These are phyloP conservation scores for Ogataea nakhonphanomensis DNA, from an alignment of 805 yeast species.

Conservation along the genomic window DNA sequence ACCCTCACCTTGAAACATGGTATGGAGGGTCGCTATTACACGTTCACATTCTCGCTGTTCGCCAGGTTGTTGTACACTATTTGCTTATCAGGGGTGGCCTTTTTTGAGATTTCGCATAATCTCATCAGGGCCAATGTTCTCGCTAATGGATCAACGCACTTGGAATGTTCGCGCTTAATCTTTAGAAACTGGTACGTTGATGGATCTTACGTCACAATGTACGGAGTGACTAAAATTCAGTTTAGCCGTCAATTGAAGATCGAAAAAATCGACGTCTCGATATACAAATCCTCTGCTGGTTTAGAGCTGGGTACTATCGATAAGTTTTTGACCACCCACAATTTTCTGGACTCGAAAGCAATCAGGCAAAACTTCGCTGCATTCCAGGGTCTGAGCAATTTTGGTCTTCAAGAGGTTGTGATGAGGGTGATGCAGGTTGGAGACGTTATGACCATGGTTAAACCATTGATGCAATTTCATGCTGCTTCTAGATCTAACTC, in stretches of 20 bases:
- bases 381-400: slow-evolving; percentile 45
- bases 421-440: slow-evolving; percentile 72
- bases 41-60: slow-evolving; percentile 59
- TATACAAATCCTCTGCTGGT: slow-evolving; percentile 43
- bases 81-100: slow-evolving; percentile 47
- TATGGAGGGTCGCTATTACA: slow-evolving; percentile 54
- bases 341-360: slow-evolving; percentile 18
- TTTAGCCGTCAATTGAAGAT: slow-evolving; percentile 61
- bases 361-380: slow-evolving; percentile 32
- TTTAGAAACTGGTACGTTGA: slow-evolving; percentile 56
- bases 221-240: slow-evolving; percentile 58
- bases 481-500: slow-evolving; percentile 47
- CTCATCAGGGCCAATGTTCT: slow-evolving; percentile 49
- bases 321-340: slow-evolving; percentile 35
- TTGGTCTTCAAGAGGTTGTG: slow-evolving; percentile 63
- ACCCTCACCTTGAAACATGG: slow-evolving; percentile 45
- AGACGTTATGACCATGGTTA: slow-evolving; percentile 72
- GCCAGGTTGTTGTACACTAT: slow-evolving; percentile 57
- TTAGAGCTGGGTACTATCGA: slow-evolving; percentile 46
- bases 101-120: slow-evolving; percentile 50
- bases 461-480: slow-evolving; percentile 51
- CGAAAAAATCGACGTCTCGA: slow-evolving; percentile 67
- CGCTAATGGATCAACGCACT: slow-evolving; percentile 49
- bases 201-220: slow-evolving; percentile 64
- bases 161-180: slow-evolving; percentile 51